A percentile compares a stretch with the other conserved stretches of the same genome.
Evolutionary conservation across 139 green algal species (phyloP).

Genomic region (Diplosphaera chodatii): DNA sequence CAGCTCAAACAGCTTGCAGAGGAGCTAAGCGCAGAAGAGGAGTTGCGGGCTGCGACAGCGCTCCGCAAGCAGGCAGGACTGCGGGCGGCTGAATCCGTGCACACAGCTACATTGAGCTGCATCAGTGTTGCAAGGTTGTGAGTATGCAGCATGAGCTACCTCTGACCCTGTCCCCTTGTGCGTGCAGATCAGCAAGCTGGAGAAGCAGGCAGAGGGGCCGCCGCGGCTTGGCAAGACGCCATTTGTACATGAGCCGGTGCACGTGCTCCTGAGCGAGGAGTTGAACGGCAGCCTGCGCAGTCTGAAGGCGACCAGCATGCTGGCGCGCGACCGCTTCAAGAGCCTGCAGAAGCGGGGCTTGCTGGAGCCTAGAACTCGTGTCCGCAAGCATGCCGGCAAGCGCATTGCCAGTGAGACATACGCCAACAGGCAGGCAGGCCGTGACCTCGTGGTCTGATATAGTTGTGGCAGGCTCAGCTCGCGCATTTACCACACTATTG

Average conservation of each 20-base stretch:
- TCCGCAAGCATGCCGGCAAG: conserved; percentile 2
- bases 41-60: conserved; percentile 18
- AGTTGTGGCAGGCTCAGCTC: no score
- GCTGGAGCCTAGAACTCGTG: conserved; percentile 61
- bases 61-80: conserved; percentile 23
- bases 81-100: no score
- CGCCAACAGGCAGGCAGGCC: background rate
- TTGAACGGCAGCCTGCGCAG: conserved; percentile 53
- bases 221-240: conserved; percentile 55
- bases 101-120: no score
- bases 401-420: background rate
- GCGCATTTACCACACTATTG: no score
- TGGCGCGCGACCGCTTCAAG: conserved; percentile 61
- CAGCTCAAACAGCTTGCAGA: conserved; percentile 17
- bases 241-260: conserved; percentile 54
- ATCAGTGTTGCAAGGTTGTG: no score
- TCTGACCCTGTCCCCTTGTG: background rate
- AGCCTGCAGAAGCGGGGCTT: conserved; percentile 70
- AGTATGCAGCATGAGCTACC: no score
- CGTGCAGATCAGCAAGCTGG: conserved; percentile 30
- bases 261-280: conserved; percentile 71
- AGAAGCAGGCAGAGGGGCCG: conserved; percentile 43
- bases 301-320: conserved; percentile 35
- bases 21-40: conserved; percentile 23
- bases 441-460: background rate